Evolutionary conservation across 2,329 filamentous ascomycete species (phyloP).

Genomic region (Ilyonectria destructans): DNA sequence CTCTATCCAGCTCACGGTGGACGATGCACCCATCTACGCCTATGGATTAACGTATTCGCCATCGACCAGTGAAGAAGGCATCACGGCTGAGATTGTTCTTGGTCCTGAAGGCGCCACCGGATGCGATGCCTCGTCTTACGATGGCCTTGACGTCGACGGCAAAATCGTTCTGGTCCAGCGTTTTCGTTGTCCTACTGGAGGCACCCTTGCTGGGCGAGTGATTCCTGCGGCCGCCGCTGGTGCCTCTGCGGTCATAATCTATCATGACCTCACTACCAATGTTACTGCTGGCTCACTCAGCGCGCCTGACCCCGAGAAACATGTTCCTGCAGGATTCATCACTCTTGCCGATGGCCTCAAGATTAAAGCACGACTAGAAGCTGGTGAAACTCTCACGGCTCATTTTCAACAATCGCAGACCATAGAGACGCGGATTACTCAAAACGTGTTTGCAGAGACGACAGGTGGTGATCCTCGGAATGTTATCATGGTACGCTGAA

Average conservation of each 20-base stretch:
- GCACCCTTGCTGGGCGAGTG: slow-evolving; percentile 43
- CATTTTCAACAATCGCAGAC: slow-evolving; percentile 43
- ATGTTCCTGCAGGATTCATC: slow-evolving; percentile 41
- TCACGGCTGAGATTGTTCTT: slow-evolving; percentile 41
- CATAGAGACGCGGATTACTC: slow-evolving; percentile 43
- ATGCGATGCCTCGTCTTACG: slow-evolving; percentile 39
- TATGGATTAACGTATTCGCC: slow-evolving; percentile 43
- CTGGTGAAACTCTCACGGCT: slow-evolving; percentile 54
- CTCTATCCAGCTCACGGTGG: slow-evolving; percentile 55
- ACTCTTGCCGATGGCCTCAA: slow-evolving; percentile 58
- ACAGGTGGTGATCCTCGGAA: slow-evolving; percentile 39
- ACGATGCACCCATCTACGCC: slow-evolving; percentile 37
- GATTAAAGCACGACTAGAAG: slow-evolving; percentile 57
- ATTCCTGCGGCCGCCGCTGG: slow-evolving; percentile 41
- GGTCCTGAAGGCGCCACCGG: slow-evolving; percentile 44
- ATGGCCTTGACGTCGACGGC: slow-evolving; percentile 41
- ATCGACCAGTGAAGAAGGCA: slow-evolving; percentile 38
- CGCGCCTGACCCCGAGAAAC: slow-evolving; percentile 39
- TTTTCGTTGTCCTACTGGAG: slow-evolving; percentile 44
- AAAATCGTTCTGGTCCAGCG: slow-evolving; percentile 49
- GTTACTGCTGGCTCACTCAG: slow-evolving; percentile 43
- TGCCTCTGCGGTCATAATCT: slow-evolving; percentile 41
- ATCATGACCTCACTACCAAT: slow-evolving; percentile 41
- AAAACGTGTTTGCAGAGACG: slow-evolving; percentile 43
- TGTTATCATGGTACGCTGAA: slow-evolving; percentile 38